Evolutionary conservation across 164 flowering plant species (phyloP).

Genomic region (Kalanchoe fedtschenkoi): DNA sequence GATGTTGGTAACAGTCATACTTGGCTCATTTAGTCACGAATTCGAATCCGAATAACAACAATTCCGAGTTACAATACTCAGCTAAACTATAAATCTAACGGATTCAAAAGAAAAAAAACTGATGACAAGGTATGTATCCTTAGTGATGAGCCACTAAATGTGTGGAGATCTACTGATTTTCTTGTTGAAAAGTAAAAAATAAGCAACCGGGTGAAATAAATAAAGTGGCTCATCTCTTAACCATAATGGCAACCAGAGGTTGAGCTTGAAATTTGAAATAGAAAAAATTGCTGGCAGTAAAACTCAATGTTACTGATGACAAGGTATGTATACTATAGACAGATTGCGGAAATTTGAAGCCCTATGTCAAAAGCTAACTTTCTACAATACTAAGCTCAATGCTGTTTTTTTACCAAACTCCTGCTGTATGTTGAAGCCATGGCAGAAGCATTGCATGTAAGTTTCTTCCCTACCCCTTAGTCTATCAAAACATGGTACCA

Average conservation of each 20-base stretch:
- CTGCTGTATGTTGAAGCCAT: background rate
- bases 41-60: too few relatives aligned
- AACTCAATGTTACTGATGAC: background rate
- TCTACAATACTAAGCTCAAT: background rate
- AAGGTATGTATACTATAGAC: conserved; percentile 1
- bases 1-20: too few relatives aligned
- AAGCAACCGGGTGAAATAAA: too few relatives aligned
- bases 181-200: too few relatives aligned
- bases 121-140: too few relatives aligned
- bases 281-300: background rate
- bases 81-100: too few relatives aligned
- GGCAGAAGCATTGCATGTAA: conserved; percentile 3
- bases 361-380: conserved; percentile 1
- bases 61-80: too few relatives aligned
- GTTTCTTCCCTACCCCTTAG: background rate
- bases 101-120: too few relatives aligned
- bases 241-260: background rate
- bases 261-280: background rate
- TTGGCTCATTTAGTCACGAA: too few relatives aligned
- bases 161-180: too few relatives aligned
- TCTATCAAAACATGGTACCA: conserved; percentile 3
- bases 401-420: background rate
- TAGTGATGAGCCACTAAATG: too few relatives aligned
- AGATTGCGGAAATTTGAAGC: conserved; percentile 1
- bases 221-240: background rate